These are phyloP conservation scores for Cladosporium sp. DNA, from an alignment of 2,329 filamentous ascomycete genomes.

Conservation along the genomic window DNA sequence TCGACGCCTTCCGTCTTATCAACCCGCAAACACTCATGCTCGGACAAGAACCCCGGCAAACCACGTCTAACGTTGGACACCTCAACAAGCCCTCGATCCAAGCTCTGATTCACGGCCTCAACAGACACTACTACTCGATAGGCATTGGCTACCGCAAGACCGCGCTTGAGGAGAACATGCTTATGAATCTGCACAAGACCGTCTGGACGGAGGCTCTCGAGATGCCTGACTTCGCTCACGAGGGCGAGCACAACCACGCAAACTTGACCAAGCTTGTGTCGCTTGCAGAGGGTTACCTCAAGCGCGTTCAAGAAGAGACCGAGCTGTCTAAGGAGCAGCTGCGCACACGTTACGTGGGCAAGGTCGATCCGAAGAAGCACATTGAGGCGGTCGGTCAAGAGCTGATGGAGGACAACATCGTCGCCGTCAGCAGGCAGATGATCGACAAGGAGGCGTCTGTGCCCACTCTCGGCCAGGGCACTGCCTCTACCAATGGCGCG, in stretches of 20 bases:
- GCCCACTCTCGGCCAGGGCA: slow-evolving; percentile 64
- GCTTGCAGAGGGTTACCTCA: slow-evolving; percentile 94
- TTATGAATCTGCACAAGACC: slow-evolving; percentile 99
- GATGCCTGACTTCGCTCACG: slow-evolving; percentile 91
- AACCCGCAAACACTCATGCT: slow-evolving; percentile 98
- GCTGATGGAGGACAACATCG: slow-evolving; percentile 98
- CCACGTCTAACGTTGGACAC: slow-evolving; percentile 95
- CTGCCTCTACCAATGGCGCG: slow-evolving; percentile 20
- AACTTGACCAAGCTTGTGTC: slow-evolving; percentile 83
- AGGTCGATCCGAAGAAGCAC: slow-evolving; percentile 99
- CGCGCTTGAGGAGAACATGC: slow-evolving; percentile 94
- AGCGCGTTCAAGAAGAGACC: slow-evolving; percentile 97
- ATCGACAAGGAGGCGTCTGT: slow-evolving; percentile 98
- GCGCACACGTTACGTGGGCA: slow-evolving; percentile 98
- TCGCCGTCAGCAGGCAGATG: slow-evolving; percentile 97
- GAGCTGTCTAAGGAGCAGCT: slow-evolving; percentile 96
- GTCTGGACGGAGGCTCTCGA: slow-evolving; percentile 97
- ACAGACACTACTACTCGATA: slow-evolving; percentile 99
- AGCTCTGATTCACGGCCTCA: slow-evolving; percentile 94
- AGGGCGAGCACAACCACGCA: slow-evolving; percentile 83
- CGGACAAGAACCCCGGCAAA: slow-evolving; percentile 95
- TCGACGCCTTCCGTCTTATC: slow-evolving; percentile 97
- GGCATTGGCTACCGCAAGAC: slow-evolving; percentile 98
- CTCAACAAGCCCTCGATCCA: slow-evolving; percentile 99
- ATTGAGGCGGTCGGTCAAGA: slow-evolving; percentile 94